phyloP scores from a whole-genome alignment of 352 stramenopile species.

The Plasmopara halstedii region DNA sequence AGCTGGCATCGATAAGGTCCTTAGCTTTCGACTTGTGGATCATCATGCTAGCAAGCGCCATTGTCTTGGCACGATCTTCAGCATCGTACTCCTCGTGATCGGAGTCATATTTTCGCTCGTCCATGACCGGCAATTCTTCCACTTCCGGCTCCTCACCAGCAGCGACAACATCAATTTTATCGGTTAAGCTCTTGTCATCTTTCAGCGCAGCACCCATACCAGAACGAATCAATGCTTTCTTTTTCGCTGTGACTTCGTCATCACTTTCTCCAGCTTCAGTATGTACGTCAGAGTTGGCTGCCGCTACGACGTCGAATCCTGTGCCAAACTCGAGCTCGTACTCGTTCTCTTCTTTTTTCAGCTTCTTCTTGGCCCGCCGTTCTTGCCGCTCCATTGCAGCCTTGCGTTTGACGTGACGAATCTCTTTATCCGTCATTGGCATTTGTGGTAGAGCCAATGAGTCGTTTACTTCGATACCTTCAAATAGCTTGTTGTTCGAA shows the following conservation, averaged over 20 bases:
- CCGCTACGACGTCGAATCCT: slow-evolving; percentile 55
- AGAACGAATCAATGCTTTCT: slow-evolving; percentile 78
- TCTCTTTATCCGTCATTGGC: slow-evolving; percentile 98
- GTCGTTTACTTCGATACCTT: slow-evolving; percentile 60
- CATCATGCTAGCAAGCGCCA: slow-evolving; percentile 99
- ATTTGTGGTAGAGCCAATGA: slow-evolving; percentile 62
- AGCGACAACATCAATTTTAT: slow-evolving; percentile 43
- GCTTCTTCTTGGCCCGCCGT: slow-evolving; percentile 65
- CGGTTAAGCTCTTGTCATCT: slow-evolving; percentile 7
- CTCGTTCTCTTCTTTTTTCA: slow-evolving; percentile 79
- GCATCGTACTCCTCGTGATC: slow-evolving; percentile 97
- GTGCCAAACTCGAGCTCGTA: slow-evolving; percentile 75
- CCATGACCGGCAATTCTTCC: slow-evolving; percentile 44
- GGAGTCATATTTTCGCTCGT: slow-evolving; percentile 92
- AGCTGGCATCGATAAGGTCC: slow-evolving; percentile 96
- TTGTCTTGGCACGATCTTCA: slow-evolving; percentile 92
- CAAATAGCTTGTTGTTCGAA: slow-evolving; percentile 77
- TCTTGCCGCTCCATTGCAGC: slow-evolving; percentile 91
- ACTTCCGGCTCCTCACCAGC: slow-evolving; percentile 44
- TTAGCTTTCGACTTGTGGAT: slow-evolving; percentile 95
- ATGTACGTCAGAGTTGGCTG: slow-evolving; percentile 31
- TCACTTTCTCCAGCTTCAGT: slow-evolving; percentile 35
- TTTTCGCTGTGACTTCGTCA: slow-evolving; percentile 50
- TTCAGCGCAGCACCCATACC: slow-evolving; percentile 72
- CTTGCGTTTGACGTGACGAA: slow-evolving; percentile 95